phyloP scores from a whole-genome alignment of 2,329 filamentous ascomycete genomes.

The Colletotrichum sp. region DNA sequence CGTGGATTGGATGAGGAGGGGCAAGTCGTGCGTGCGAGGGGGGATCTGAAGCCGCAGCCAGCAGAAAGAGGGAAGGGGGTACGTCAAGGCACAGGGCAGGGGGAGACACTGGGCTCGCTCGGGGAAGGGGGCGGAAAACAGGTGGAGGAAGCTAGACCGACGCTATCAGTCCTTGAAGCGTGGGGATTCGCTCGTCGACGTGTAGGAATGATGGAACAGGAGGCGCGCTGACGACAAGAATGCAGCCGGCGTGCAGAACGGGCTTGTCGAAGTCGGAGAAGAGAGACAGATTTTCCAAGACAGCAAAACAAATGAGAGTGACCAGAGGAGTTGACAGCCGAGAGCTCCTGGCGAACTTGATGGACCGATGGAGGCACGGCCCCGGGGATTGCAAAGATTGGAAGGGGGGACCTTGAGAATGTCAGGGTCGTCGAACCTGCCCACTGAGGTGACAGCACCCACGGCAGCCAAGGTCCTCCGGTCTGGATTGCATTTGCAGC shows the following conservation, averaged over 20 bases:
- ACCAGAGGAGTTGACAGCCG: background rate
- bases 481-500: background rate
- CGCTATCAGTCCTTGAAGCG: conserved; percentile 11
- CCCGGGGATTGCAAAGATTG: conserved; percentile 1
- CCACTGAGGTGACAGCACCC: background rate
- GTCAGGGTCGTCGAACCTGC: conserved; percentile 13
- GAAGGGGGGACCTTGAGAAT: conserved; percentile 19
- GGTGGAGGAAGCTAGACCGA: conserved; percentile 15
- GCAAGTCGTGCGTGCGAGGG: background rate
- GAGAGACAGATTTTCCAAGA: background rate
- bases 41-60: background rate
- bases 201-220: conserved; percentile 18
- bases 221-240: conserved; percentile 18
- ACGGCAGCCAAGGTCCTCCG: background rate
- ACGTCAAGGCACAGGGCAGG: conserved; percentile 15
- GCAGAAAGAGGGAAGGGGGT: conserved; percentile 1
- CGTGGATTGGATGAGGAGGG: conserved; percentile 6
- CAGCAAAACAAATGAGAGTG: conserved; percentile 7
- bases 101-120: background rate
- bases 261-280: background rate
- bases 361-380: background rate
- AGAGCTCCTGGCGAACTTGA: background rate
- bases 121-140: conserved; percentile 1
- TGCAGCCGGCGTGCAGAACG: conserved; percentile 8
- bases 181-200: conserved; percentile 11